A percentile compares a stretch with the other conserved stretches of the same genome.
phyloP scores from a whole-genome alignment of 2,329 filamentous ascomycete genomes.

The Hymenotorrendiella dingleyae region DNA sequence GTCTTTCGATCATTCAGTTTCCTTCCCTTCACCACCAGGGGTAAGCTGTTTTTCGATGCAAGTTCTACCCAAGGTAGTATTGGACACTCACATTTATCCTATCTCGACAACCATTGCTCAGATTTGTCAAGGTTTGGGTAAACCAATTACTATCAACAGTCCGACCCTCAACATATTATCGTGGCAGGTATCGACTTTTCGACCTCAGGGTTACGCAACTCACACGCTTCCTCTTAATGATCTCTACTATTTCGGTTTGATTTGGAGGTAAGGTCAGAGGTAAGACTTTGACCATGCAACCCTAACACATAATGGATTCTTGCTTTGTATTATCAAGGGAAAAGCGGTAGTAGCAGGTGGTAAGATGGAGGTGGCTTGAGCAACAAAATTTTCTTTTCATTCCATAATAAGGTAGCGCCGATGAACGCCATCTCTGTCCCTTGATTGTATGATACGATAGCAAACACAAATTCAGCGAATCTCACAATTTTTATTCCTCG shows the following conservation, averaged over 20 bases:
- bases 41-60: constrained; percentile 32
- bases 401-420: constrained; percentile 28
- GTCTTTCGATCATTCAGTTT: constrained; percentile 39
- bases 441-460: constrained; percentile 30
- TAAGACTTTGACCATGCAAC: constrained; percentile 37
- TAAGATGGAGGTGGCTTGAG: constrained; percentile 27
- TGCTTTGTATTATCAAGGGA: constrained; percentile 28
- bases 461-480: constrained; percentile 16
- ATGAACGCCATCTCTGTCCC: constrained; percentile 28
- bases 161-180: not conserved
- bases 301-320: constrained; percentile 18
- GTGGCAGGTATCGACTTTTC: constrained; percentile 1
- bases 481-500: constrained; percentile 33
- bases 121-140: not conserved
- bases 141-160: too few species aligned
- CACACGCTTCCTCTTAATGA: constrained; percentile 2
- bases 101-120: too few species aligned
- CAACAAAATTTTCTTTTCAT: constrained; percentile 26
- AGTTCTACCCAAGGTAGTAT: constrained; percentile 29
- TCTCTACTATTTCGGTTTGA: constrained; percentile 16
- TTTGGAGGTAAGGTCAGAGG: constrained; percentile 50
- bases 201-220: not conserved
- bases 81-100: constrained; percentile 8
- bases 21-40: constrained; percentile 33
- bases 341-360: constrained; percentile 9